phyloP scores from a whole-genome alignment of 495 filamentous ascomycete genomes.

The Hypoxylon fuscum region DNA sequence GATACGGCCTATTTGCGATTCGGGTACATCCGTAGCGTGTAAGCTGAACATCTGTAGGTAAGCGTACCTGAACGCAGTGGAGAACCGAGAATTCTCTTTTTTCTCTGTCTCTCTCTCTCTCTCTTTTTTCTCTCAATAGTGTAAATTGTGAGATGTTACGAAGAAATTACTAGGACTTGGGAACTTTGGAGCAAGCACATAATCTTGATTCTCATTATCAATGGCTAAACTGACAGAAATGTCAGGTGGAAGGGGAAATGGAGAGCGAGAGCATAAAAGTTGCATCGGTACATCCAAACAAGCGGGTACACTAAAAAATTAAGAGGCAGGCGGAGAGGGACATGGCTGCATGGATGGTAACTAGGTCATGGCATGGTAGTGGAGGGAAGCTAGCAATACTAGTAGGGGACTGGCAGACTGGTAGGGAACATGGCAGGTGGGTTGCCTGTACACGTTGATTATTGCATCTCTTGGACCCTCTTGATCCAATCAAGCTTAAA shows the following conservation, averaged over 20 bases:
- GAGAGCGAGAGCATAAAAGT: slow-evolving; percentile 24
- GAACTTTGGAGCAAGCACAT: slow-evolving; percentile 7
- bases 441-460: slow-evolving; percentile 29
- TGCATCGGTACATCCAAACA: slow-evolving; percentile 33
- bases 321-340: slow-evolving; percentile 13
- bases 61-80: background rate
- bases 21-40: slow-evolving; percentile 29
- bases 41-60: slow-evolving; percentile 7
- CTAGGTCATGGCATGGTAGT: too few relatives aligned
- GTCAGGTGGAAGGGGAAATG: slow-evolving; percentile 24
- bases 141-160: background rate
- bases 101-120: too few relatives aligned
- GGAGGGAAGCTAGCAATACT: background rate
- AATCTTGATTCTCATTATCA: slow-evolving; percentile 27
- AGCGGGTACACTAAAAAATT: slow-evolving; percentile 39
- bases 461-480: slow-evolving; percentile 28
- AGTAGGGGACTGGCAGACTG: background rate
- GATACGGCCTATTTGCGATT: slow-evolving; percentile 30
- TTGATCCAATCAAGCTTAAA: slow-evolving; percentile 30
- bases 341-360: slow-evolving; percentile 1
- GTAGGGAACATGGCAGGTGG: slow-evolving; percentile 27
- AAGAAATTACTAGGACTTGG: slow-evolving; percentile 28
- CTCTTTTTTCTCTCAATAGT: too few relatives aligned
- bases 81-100: too few relatives aligned
- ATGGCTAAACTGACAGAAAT: slow-evolving; percentile 37